These are phyloP conservation scores for Yamadazyma olivae DNA, from an alignment of 805 yeast genomes.

Conservation along the genomic window DNA sequence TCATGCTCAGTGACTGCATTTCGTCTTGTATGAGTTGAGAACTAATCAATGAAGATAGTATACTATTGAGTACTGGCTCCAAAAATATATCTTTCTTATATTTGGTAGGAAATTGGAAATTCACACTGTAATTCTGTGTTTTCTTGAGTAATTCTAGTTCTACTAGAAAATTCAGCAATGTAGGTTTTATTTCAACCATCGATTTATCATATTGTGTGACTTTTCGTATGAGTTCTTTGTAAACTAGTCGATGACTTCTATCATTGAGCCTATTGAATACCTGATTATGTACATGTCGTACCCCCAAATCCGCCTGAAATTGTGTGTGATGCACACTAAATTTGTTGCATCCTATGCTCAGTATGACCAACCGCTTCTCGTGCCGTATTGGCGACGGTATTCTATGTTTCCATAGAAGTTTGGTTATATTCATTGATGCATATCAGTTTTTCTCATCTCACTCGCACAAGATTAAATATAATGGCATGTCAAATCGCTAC, in stretches of 20 bases:
- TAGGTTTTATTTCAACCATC: slow-evolving; percentile 4
- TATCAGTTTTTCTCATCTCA: no score
- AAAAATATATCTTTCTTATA: neutral
- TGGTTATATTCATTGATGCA: no score
- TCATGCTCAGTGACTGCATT: no score
- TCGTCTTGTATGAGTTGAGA: no score
- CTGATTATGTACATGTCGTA: slow-evolving; percentile 3
- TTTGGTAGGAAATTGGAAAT: neutral
- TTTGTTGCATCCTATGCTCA: no score
- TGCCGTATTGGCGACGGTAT: no score
- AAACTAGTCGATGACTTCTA: slow-evolving; percentile 16
- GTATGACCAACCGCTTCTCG: no score
- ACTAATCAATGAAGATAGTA: no score
- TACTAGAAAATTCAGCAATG: slow-evolving; percentile 9
- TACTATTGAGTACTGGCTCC: slow-evolving; percentile 5
- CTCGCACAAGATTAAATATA: no score
- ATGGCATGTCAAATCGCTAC: slow-evolving; percentile 3
- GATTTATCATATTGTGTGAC: slow-evolving; percentile 9
- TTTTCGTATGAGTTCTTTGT: slow-evolving; percentile 13
- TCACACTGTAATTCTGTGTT: neutral
- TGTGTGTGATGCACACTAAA: no score
- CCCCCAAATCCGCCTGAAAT: no score
- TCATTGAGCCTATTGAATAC: slow-evolving; percentile 9
- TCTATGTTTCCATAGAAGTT: no score
- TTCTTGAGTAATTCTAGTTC: slow-evolving; percentile 6